Percentiles rank a stretch among this genome's conserved stretches.
Conservation (phyloP, 2,329 filamentous ascomycete genomes). For the Curvularia hawaiiensis region DNA sequence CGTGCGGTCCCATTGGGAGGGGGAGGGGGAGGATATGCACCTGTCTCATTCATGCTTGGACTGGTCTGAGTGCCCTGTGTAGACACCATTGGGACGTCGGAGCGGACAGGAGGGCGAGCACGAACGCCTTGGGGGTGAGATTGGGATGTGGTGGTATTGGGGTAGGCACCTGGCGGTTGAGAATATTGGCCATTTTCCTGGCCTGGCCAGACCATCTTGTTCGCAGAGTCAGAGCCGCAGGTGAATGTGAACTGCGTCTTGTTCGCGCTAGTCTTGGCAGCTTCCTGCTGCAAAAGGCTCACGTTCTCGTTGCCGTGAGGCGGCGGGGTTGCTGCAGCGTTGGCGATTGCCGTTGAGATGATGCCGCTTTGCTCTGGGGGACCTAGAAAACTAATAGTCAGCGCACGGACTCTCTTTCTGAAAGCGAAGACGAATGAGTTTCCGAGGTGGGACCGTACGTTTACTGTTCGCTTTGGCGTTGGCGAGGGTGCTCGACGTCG, state of each 20-base stretch:
- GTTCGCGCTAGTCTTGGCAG: constrained; percentile 66
- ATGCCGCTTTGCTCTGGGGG: constrained; percentile 70
- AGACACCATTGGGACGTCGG: constrained; percentile 49
- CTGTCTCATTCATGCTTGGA: constrained; percentile 53
- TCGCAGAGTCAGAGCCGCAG: constrained; percentile 86
- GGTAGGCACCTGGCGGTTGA: constrained; percentile 47
- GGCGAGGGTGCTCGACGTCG: constrained; percentile 48
- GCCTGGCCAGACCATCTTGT: constrained; percentile 76
- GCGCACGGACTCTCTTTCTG: constrained; percentile 39
- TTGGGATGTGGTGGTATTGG: constrained; percentile 24
- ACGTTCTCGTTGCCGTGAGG: constrained; percentile 73
- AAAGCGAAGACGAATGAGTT: constrained; percentile 24
- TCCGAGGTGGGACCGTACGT: constrained; percentile 44
- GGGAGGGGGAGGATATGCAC: constrained; percentile 29
- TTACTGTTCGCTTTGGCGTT: constrained; percentile 52
- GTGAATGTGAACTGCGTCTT: constrained; percentile 96
- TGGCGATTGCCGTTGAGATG: constrained; percentile 90
- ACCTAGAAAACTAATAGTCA: constrained; percentile 46
- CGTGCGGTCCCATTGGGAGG: constrained; percentile 32
- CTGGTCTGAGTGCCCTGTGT: constrained; percentile 63
- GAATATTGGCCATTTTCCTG: constrained; percentile 52
- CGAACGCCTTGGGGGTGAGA: constrained; percentile 29
- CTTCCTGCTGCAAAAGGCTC: constrained; percentile 76
- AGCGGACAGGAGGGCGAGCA: constrained; percentile 37
- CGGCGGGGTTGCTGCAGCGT: constrained; percentile 63